phyloP scores from a whole-genome alignment of 2,329 filamentous ascomycete species.

The Fusarium liriodendri region DNA sequence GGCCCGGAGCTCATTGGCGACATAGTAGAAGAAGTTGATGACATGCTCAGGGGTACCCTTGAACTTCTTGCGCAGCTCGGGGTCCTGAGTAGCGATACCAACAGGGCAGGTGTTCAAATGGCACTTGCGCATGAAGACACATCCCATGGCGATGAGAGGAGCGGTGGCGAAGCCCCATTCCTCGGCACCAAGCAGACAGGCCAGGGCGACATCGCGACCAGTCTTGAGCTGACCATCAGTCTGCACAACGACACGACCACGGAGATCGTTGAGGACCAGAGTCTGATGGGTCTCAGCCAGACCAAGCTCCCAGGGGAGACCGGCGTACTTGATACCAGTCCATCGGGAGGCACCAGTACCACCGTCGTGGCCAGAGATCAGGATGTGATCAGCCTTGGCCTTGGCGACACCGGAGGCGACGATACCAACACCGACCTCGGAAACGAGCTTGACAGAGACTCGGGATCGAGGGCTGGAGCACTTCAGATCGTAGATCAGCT shows the following conservation, averaged over 20 bases:
- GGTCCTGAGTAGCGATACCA: constrained; percentile 95
- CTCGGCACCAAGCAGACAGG: constrained; percentile 95
- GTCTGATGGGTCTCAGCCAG: constrained; percentile 98
- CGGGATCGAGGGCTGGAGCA: constrained; percentile 93
- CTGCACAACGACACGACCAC: constrained; percentile 95
- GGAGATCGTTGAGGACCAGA: constrained; percentile 92
- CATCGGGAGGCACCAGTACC: constrained; percentile 96
- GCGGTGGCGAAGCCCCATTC: constrained; percentile 98
- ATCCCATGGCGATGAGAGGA: constrained; percentile 95
- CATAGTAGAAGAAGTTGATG: constrained; percentile 99
- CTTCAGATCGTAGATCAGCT: constrained; percentile 97
- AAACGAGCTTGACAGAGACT: constrained; percentile 97
- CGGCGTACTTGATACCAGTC: constrained; percentile 99
- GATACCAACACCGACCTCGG: constrained; percentile 96
- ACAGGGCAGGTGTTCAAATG: constrained; percentile 84
- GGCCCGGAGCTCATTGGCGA: constrained; percentile 93
- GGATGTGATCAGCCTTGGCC: constrained; percentile 95
- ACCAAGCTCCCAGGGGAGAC: constrained; percentile 96
- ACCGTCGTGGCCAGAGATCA: constrained; percentile 97
- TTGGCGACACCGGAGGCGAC: constrained; percentile 98
- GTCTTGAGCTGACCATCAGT: constrained; percentile 95
- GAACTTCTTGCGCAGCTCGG: constrained; percentile 94
- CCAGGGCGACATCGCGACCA: constrained; percentile 92
- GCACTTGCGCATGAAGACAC: constrained; percentile 92
- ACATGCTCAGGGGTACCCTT: constrained; percentile 93